Percentiles rank a stretch among this genome's conserved stretches.
Conservation (phyloP, 2,329 filamentous ascomycete genomes). For the Pestalotiopsis sp. region DNA sequence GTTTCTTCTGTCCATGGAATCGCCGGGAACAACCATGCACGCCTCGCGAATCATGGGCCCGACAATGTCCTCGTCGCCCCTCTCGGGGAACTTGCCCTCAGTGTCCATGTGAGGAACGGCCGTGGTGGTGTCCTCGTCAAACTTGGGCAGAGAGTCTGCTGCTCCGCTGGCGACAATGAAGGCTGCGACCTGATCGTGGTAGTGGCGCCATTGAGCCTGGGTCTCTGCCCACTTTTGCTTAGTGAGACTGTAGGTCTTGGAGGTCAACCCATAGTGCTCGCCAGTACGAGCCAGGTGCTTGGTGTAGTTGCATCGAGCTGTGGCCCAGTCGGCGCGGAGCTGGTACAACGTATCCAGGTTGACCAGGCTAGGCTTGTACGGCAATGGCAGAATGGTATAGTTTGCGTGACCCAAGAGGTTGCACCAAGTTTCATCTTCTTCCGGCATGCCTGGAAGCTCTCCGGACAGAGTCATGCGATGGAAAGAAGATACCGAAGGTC, state of each 20-base stretch:
- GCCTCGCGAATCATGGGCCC: constrained; percentile 78
- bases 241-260: constrained; percentile 82
- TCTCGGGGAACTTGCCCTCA: constrained; percentile 81
- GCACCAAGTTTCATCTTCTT: constrained; percentile 77
- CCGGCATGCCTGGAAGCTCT: constrained; percentile 50
- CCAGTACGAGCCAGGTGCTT: constrained; percentile 85
- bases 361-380: constrained; percentile 68
- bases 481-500: constrained; percentile 77
- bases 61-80: constrained; percentile 90
- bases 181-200: constrained; percentile 65
- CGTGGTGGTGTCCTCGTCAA: constrained; percentile 59
- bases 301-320: constrained; percentile 81
- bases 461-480: constrained; percentile 41
- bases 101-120: constrained; percentile 70
- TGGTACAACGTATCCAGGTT: constrained; percentile 59
- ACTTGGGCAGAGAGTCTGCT: constrained; percentile 40
- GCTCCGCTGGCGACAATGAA: constrained; percentile 44
- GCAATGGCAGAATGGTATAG: constrained; percentile 82
- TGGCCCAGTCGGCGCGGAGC: constrained; percentile 78
- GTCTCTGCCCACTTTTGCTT: constrained; percentile 86
- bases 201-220: constrained; percentile 71
- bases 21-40: constrained; percentile 43
- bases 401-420: constrained; percentile 87
- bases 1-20: constrained; percentile 25
- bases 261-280: constrained; percentile 88